Evolutionary conservation across 2,329 filamentous ascomycete species (phyloP).

Genomic region (Fusarium sp.): DNA sequence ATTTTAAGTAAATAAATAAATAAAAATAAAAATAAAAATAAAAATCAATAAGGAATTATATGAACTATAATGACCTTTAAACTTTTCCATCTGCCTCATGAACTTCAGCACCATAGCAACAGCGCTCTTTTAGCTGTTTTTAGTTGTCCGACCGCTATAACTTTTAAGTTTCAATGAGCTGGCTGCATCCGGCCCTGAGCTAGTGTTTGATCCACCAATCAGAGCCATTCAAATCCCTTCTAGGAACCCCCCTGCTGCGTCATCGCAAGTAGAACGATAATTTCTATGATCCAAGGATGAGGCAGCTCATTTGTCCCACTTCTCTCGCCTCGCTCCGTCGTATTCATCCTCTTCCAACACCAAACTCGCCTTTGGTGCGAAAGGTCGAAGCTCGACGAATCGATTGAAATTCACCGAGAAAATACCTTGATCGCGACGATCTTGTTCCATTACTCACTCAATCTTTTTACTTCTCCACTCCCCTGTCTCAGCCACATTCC

Average conservation of each 20-base stretch:
- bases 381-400: slow-evolving; percentile 23
- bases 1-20: too few relatives aligned
- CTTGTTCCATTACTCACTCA: background rate
- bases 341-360: slow-evolving; percentile 20
- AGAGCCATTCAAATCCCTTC: background rate
- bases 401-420: slow-evolving; percentile 5
- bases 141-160: background rate
- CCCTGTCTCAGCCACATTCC: slow-evolving; percentile 30
- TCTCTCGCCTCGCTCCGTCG: slow-evolving; percentile 10
- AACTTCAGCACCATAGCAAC: slow-evolving; percentile 16
- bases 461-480: slow-evolving; percentile 4
- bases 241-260: slow-evolving; percentile 25
- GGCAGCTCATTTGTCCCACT: slow-evolving; percentile 29
- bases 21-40: too few relatives aligned
- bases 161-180: slow-evolving; percentile 11
- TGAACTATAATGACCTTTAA: background rate
- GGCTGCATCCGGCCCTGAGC: slow-evolving; percentile 26
- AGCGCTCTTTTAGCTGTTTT: background rate
- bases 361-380: slow-evolving; percentile 37
- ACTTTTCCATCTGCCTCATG: slow-evolving; percentile 20
- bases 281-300: slow-evolving; percentile 24
- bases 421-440: slow-evolving; percentile 4
- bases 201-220: slow-evolving; percentile 14
- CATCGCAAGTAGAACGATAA: slow-evolving; percentile 20
- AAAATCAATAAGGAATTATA: too few relatives aligned